Percentiles rank a stretch among this genome's conserved stretches.
phyloP scores from a whole-genome alignment of 352 stramenopile species.

The Phytophthora syringae region DNA sequence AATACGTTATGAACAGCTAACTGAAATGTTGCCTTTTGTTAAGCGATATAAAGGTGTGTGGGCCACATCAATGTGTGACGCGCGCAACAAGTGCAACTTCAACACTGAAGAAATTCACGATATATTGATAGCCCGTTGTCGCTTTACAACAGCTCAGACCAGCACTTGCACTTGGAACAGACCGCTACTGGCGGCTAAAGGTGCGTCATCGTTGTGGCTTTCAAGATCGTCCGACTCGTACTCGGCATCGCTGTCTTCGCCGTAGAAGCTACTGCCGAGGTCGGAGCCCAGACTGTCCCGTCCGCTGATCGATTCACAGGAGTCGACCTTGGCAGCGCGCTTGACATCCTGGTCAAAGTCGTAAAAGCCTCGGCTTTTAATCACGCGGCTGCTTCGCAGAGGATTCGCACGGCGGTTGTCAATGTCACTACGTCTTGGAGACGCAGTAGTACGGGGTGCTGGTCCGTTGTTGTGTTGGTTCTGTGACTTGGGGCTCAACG shows the following conservation, averaged over 20 bases:
- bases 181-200: slow-evolving; percentile 32
- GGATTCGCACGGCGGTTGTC: slow-evolving; percentile 20
- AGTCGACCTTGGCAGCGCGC: slow-evolving; percentile 20
- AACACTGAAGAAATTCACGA: neutral
- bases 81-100: slow-evolving; percentile 33
- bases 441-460: slow-evolving; percentile 45
- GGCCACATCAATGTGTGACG: slow-evolving; percentile 27
- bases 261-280: slow-evolving; percentile 31
- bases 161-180: slow-evolving; percentile 78
- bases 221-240: slow-evolving; percentile 19
- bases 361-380: slow-evolving; percentile 83
- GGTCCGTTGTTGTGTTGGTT: slow-evolving; percentile 18
- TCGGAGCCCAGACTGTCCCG: slow-evolving; percentile 24
- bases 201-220: slow-evolving; percentile 10
- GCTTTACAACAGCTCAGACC: slow-evolving; percentile 32
- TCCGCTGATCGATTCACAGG: slow-evolving; percentile 21
- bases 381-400: slow-evolving; percentile 68
- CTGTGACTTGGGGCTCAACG: slow-evolving; percentile 46
- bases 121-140: neutral
- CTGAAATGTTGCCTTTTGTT: neutral
- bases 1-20: slow-evolving; percentile 4
- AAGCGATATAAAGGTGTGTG: slow-evolving; percentile 8
- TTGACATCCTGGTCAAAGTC: slow-evolving; percentile 50
- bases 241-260: slow-evolving; percentile 29
- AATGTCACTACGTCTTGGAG: slow-evolving; percentile 29